Percentiles rank a stretch among this genome's conserved stretches.
Evolutionary conservation across 805 yeast species (phyloP).

Genomic region (Starmera quercuum): DNA sequence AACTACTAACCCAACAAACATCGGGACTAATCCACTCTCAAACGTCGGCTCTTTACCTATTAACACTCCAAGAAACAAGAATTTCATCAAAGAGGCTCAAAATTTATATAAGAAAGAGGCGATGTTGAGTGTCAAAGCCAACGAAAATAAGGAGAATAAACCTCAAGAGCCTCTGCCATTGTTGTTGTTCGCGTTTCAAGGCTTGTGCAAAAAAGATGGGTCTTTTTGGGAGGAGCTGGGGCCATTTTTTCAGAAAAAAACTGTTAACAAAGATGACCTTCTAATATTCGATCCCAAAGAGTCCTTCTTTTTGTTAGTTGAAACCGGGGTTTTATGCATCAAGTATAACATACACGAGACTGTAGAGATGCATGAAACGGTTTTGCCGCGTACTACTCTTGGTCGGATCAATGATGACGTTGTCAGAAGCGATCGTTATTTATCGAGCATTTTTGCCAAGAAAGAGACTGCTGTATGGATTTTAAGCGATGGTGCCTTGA

Average conservation of each 20-base stretch:
- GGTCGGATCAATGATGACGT: constrained; percentile 29
- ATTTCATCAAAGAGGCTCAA: constrained; percentile 32
- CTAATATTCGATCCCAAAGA: constrained; percentile 27
- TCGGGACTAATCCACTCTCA: neutral
- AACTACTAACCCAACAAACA: constrained; percentile 1
- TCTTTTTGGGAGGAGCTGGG: constrained; percentile 61
- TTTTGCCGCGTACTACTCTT: constrained; percentile 49
- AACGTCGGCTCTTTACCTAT: constrained; percentile 9
- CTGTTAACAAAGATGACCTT: constrained; percentile 45
- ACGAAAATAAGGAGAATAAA: constrained; percentile 8
- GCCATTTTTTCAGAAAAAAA: constrained; percentile 45
- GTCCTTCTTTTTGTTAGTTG: constrained; percentile 47
- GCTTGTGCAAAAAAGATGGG: constrained; percentile 32
- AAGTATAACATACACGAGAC: constrained; percentile 29
- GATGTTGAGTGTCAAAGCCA: constrained; percentile 10
- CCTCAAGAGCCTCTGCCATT: constrained; percentile 33
- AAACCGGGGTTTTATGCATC: constrained; percentile 43
- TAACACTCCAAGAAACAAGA: constrained; percentile 33
- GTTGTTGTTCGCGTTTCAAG: constrained; percentile 36
- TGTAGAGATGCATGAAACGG: constrained; percentile 22
- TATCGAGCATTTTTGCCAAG: constrained; percentile 46
- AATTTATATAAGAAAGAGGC: constrained; percentile 23
- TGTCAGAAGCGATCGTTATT: constrained; percentile 30
- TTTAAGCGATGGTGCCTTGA: constrained; percentile 39
- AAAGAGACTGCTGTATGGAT: constrained; percentile 65